Evolutionary conservation across 176 grass and related monocot species (phyloP).

Genomic region (Melocanna baccifera): DNA sequence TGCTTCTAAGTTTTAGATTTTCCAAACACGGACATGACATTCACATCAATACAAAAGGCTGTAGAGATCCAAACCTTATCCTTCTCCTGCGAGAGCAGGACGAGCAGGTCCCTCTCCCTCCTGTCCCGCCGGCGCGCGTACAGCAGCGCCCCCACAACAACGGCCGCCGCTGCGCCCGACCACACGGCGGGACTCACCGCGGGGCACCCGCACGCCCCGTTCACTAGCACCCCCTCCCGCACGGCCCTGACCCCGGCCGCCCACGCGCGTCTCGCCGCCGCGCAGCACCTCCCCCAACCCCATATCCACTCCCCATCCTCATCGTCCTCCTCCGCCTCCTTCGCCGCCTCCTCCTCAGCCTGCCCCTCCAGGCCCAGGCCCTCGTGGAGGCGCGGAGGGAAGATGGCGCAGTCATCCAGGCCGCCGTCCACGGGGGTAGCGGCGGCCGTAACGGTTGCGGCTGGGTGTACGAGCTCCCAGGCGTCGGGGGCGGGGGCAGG

Average conservation of each 20-base stretch:
- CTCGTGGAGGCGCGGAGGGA: conserved; percentile 46
- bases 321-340: background rate
- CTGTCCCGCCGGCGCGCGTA: conserved; percentile 63
- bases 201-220: conserved; percentile 30
- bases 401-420: conserved; percentile 52
- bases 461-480: conserved; percentile 40
- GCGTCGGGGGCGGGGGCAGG: conserved; percentile 28
- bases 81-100: conserved; percentile 65
- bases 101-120: conserved; percentile 56
- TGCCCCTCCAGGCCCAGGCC: conserved; percentile 44
- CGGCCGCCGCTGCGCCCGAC: conserved; percentile 38
- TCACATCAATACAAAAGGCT: background rate
- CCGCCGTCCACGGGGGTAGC: conserved; percentile 15
- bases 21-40: background rate
- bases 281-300: conserved; percentile 16
- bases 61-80: conserved; percentile 52
- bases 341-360: conserved; percentile 8
- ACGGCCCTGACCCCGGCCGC: conserved; percentile 38
- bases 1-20: background rate
- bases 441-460: background rate
- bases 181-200: conserved; percentile 46
- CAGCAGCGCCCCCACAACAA: conserved; percentile 42
- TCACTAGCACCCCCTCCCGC: conserved; percentile 30
- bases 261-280: conserved; percentile 38
- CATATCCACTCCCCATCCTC: conserved; percentile 4